Base-by-base conservation (phyloP, 345 rosid species). In the Gossypium australe region DNA sequence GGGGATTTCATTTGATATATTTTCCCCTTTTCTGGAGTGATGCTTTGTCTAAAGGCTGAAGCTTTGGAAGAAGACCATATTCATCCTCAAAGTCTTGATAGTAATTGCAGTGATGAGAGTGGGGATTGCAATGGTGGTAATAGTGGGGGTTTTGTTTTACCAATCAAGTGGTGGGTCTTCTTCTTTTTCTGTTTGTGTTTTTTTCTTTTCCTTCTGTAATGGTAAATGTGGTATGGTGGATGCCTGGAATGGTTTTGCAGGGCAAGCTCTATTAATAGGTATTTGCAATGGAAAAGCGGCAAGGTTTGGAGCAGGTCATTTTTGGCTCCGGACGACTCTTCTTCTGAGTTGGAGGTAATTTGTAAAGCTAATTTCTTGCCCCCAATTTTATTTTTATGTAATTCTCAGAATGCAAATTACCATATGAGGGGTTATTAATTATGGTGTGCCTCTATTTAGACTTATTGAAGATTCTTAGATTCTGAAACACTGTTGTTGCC, bases 31-130 rank as follows among this genome's bases (percentile, higher is more conserved):
- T 9, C 17, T 49, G 72, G 4, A 66, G 77, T 75, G 13, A 89
- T 89, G 93, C 85, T 87, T 77, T 87, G 93, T 78, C 78, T 86
- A 64, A 86, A 85, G 80, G 78, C 89, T 1, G 91, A 80, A 82
- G 82, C 85, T 71, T 80, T 85, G 22, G 88, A 81, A 45, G 93
- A 87, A 59, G 85, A 78, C 17, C 83, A 3, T 58, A 24, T 58
- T 58, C 62, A 78, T 45, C 20, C 47, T 51, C 69, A 41, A 45
- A 80, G 75, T 22, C 61, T 63, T 22, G 62, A 68, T 27, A 73
- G 70, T 77, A 79, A 71, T 49, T 56, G 17, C 64, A 64, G 18
- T 1, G 58, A 25, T 72, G 82, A 56, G 78, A 12, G 58, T 38
- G 75, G 71, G 10, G 52, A 47, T 78, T 78, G 68, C 80, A 16